These are phyloP conservation scores for Pyrus communis DNA, from an alignment of 306 rosid genomes.

Conservation along the genomic window DNA sequence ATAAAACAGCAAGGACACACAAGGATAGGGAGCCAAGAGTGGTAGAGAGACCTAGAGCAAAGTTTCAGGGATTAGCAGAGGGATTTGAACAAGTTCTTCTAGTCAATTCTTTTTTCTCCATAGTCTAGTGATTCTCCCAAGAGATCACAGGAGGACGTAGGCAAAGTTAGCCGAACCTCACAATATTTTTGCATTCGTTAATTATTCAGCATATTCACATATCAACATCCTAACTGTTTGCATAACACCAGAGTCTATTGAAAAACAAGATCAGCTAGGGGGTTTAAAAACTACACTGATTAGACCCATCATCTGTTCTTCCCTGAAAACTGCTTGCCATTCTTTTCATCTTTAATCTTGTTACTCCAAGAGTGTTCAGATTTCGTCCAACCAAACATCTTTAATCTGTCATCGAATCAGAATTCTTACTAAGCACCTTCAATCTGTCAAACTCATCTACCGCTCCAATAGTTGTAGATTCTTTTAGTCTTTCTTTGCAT, in stretches of 20 bases:
- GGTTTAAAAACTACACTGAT: background rate
- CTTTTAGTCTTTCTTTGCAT: background rate
- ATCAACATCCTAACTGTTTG: background rate
- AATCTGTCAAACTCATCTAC: background rate
- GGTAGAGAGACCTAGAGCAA: background rate
- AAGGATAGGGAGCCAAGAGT: background rate
- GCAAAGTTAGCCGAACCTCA: background rate
- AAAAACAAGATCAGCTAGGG: background rate
- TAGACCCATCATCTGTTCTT: background rate
- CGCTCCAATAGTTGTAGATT: background rate
- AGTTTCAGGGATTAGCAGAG: background rate
- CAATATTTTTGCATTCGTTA: background rate
- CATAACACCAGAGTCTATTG: background rate
- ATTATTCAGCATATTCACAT: background rate
- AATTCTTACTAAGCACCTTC: background rate
- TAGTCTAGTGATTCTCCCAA: background rate
- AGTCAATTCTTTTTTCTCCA: background rate
- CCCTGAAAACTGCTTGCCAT: background rate
- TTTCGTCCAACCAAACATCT: background rate
- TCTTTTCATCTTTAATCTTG: background rate
- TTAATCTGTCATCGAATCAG: background rate
- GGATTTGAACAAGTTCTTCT: background rate
- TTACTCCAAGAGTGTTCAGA: background rate
- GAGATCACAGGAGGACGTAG: background rate
- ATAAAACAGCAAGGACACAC: background rate